phyloP scores from a whole-genome alignment of 2,329 filamentous ascomycete species.

The Dissoconium aciculare region DNA sequence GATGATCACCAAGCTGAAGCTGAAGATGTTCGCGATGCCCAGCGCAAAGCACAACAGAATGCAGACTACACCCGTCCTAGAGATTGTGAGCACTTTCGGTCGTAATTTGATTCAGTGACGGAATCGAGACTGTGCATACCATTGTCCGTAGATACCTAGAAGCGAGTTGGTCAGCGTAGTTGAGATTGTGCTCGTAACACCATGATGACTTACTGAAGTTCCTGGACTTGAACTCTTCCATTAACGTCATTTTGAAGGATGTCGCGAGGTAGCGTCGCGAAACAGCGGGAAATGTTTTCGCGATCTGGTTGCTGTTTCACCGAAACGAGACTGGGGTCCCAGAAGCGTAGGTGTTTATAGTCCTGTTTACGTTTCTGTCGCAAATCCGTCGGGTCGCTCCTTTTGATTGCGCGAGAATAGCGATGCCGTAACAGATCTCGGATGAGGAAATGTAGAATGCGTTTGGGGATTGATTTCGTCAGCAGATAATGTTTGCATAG shows the following conservation, averaged over 20 bases:
- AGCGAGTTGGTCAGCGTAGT: slow-evolving; percentile 4
- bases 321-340: no score
- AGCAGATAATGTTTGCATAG: no score
- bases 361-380: no score
- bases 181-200: neutral
- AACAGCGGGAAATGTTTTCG: no score
- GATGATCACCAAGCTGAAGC: slow-evolving; percentile 43
- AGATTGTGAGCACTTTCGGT: slow-evolving; percentile 2
- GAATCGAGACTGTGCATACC: slow-evolving; percentile 36
- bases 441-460: no score
- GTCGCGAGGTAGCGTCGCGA: no score
- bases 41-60: slow-evolving; percentile 52
- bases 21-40: slow-evolving; percentile 54
- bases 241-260: slow-evolving; percentile 38
- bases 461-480: no score
- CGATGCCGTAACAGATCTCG: no score
- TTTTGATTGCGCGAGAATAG: no score
- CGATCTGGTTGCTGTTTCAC: no score
- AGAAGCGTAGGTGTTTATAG: no score
- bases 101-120: neutral
- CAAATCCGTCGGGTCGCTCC: no score
- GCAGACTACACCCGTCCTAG: slow-evolving; percentile 43
- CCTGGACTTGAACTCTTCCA: slow-evolving; percentile 47
- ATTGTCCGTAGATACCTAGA: slow-evolving; percentile 53
- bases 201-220: slow-evolving; percentile 45